Evolutionary conservation across 345 rosid genomes (phyloP), one percentile per base, ranked within the genome.

Genomic region (Pelargonium nanum): DNA sequence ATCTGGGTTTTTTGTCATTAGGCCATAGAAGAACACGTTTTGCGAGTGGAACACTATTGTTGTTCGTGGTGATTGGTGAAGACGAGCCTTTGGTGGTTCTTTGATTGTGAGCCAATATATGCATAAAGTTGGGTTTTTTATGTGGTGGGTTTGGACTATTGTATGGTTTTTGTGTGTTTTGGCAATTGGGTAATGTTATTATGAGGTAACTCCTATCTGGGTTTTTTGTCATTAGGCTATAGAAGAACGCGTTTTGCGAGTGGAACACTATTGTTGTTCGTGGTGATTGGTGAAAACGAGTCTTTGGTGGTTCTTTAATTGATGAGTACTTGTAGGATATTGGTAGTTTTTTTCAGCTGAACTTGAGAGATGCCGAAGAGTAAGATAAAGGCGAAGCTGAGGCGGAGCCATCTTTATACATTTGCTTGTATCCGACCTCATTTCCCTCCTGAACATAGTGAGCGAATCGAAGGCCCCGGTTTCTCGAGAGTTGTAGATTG

Each of bases 401-500:
- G 78, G 22, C 75, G 85, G 68, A 82, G 91, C 68, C 72, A 69
- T 65, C 83, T 88, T 60, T 88, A 88, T 30, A 84, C 99, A 19
- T 93, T 93, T 32, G 77, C 91, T 23, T 90, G 97, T 59, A 34
- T 86, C 28, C 79, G 81, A 67, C 96, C 97, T 8, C 65, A 44
- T 23, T 57, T 76, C 1, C 22, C 71, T 4, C 75, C 83, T 26
- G 70, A 77, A 51, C 86, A 68, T 20, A 78, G 85, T 10, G 87
- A 80, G 69, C 52, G 81, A 50, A 24, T 87, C 28, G 83, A 75
- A 57, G 97, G 97, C 21, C 88, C 92, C 1, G 94, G 89, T 4
- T 85, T 70, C 73, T 74, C 95, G 0, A 74, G 99, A 64, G 67
- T 80, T 20, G 95, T 93, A 55, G 74, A 84, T 64, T 93, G 99